phyloP scores from a whole-genome alignment of 441 rosid species.

The Populus hybrid region DNA sequence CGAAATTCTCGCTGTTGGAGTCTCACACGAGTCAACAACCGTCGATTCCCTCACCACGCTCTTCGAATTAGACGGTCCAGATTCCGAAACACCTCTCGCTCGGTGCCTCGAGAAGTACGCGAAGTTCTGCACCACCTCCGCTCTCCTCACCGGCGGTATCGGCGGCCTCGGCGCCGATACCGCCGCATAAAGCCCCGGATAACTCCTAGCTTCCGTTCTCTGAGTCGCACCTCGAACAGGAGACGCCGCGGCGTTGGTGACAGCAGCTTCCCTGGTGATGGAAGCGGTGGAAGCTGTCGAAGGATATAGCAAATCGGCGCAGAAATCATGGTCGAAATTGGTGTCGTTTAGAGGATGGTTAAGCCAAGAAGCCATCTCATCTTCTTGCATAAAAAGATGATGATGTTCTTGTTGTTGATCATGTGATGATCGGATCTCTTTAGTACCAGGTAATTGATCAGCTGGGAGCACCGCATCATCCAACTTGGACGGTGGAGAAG shows the following conservation, averaged over 20 bases:
- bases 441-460: slow-evolving; percentile 20
- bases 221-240: slow-evolving; percentile 15
- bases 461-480: slow-evolving; percentile 19
- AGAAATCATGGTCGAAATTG: slow-evolving; percentile 59
- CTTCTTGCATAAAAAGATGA: slow-evolving; percentile 75
- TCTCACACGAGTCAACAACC: slow-evolving; percentile 57
- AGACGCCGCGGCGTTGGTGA: slow-evolving; percentile 16
- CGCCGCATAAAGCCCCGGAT: slow-evolving; percentile 12
- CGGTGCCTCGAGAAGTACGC: slow-evolving; percentile 52
- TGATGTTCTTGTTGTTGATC: slow-evolving; percentile 26
- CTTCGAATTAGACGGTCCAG: slow-evolving; percentile 45
- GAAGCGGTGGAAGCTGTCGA: slow-evolving; percentile 27
- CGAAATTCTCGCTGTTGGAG: slow-evolving; percentile 40
- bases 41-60: slow-evolving; percentile 49
- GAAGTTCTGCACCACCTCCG: slow-evolving; percentile 51
- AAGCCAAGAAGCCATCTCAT: slow-evolving; percentile 91
- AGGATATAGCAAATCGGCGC: slow-evolving; percentile 51
- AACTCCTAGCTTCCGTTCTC: slow-evolving; percentile 2
- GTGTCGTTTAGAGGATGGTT: slow-evolving; percentile 56
- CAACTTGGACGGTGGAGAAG: slow-evolving; percentile 21
- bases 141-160: slow-evolving; percentile 38
- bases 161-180: slow-evolving; percentile 37
- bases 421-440: slow-evolving; percentile 27
- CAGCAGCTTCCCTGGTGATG: slow-evolving; percentile 17
- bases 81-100: slow-evolving; percentile 20